Base-by-base conservation (phyloP, 306 rosid species). In the Vigna angularis region DNA sequence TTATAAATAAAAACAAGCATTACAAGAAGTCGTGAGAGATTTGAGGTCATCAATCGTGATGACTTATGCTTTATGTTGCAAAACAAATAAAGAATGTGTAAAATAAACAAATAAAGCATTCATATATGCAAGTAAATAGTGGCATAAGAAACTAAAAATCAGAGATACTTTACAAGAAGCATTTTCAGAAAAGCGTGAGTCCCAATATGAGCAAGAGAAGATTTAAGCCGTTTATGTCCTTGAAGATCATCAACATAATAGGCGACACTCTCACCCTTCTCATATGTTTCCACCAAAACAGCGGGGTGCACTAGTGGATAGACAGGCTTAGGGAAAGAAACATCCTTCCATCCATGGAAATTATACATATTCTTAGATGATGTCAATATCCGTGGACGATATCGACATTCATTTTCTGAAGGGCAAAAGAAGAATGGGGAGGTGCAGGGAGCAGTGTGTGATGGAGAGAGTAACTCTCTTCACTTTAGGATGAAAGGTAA, bases 301-400 rank as follows among this genome's bases (percentile, higher is more conserved):
- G 98, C 93, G 61, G 97, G 98, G 81, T 94, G 98, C 79, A 94
- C 98, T 36, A 94, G 96, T 17, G 98, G 98, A 79, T 94, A 94
- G 72, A 92, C 91, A 38, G 98, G 98, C 88, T 89, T 94, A 17
- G 98, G 97, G 87, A 94, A 94, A 65, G 98, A 94, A 80, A 92
- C 98, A 86, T 94, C 93, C 88, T 76, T 94, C 98, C 97, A 92
- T n/a, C 84, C 81, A 57, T 94, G 92, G 78, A 94, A 94, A 86
- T 94, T 94, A 83, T 92, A 94, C 53, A 92, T 94, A 83, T 92
- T 24, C 24, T 24, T 24, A 1, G 24, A 24, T 24, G 2, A 24
- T 24, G 24, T 24, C 24, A 1, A 24, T 24, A 24, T 24, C 0
- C 2, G 24, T 1, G n/a, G n/a, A n/a, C n/a, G n/a, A n/a, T n/a